These are phyloP conservation scores for Rhodotorula sp. DNA, from an alignment of 1,284 basidiomycete genomes.

Conservation along the genomic window DNA sequence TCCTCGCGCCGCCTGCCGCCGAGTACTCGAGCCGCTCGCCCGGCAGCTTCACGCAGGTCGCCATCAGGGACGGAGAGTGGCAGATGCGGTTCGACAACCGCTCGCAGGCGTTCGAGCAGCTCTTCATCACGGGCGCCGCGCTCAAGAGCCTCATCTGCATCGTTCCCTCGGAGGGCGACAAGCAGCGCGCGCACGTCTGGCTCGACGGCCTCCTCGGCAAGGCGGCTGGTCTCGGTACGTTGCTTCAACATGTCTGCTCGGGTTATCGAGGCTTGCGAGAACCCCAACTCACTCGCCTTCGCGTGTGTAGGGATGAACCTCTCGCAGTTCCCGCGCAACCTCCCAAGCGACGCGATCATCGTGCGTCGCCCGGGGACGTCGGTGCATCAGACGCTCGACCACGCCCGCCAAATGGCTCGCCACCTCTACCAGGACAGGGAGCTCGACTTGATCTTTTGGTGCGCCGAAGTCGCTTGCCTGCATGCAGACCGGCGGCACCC, in stretches of 20 bases:
- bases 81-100: not conserved
- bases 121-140: not conserved
- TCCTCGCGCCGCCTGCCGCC: constrained; percentile 16
- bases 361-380: not conserved
- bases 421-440: too few species aligned
- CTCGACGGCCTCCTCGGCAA: not conserved
- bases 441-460: constrained; percentile 13
- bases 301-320: constrained; percentile 1
- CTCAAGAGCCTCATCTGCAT: not conserved
- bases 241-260: too few species aligned
- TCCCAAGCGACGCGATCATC: not conserved
- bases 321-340: too few species aligned
- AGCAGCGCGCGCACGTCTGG: not conserved
- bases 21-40: constrained; percentile 8
- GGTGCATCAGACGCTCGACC: not conserved
- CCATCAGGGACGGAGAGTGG: constrained; percentile 5
- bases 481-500: not conserved
- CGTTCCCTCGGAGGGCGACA: not conserved
- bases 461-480: not conserved
- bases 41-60: not conserved
- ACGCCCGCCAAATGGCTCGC: not conserved
- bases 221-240: not conserved
- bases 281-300: not conserved
- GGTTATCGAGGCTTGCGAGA: too few species aligned
- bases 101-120: not conserved